Base-by-base conservation (phyloP, 441 rosid genomes). In the Pelargonium australe region DNA sequence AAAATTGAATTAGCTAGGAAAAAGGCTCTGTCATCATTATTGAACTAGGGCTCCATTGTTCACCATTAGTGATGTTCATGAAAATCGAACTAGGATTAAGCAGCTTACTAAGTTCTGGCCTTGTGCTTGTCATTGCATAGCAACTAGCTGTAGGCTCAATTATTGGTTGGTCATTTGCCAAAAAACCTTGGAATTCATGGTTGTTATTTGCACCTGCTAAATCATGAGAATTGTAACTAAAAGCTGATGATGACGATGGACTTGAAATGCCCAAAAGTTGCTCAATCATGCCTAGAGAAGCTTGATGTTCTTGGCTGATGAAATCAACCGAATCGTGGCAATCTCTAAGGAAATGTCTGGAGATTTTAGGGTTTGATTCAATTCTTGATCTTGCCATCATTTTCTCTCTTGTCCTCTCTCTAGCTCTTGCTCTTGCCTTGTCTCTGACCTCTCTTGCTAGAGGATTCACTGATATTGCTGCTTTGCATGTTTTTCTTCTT, bases 371-470 rank as follows among this genome's bases (percentile, higher is more conserved):
- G 8, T 14, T 4, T 4, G 60, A 16, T 14, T 53, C 20, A 5
- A 20, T 14, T 1, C 2, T n/a, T 14, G 60, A 14, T 63, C 80
- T 62, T 34, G 25, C 25, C 71, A 69, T 64, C 81, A 73, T 81
- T 16, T 73, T 73, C 40, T 77, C 85, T 58, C 40, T 74, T 7
- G 98, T 88, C 70, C 99, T 84, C 69, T 85, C 86, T 67, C 86
- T 91, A 1, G 98, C 98, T 73, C 92, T 81, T 10, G 79, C 96
- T 72, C 98, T 86, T 23, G 95, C 96, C 75, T 84, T 83, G 6
- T 79, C 83, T 65, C 99, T 86, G 3, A 72, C 78, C 60, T 88
- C 97, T 70, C 76, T 87, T 4, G 87, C 79, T 9, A 76, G 69
- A 57, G 80, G 77, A 69, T 69, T 70, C 61, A 77, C 73, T 3